These are phyloP conservation scores for Chlamydomonas eustigma DNA, from an alignment of 139 green algal species.

Conservation along the genomic window DNA sequence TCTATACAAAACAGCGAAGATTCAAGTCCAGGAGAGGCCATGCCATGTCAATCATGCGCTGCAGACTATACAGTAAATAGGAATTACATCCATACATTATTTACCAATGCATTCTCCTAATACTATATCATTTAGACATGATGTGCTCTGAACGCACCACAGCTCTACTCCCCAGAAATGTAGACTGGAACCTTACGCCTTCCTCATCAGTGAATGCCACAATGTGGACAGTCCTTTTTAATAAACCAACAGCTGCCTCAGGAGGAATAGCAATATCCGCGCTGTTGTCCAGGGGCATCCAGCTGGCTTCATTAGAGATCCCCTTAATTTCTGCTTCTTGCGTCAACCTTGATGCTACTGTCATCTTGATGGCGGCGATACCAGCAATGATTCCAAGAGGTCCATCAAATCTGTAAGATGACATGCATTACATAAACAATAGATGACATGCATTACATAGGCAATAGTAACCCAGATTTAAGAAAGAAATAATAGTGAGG, in stretches of 20 bases:
- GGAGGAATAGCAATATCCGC: slow-evolving; percentile 3
- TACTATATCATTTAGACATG: too few species aligned
- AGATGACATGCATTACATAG: too few species aligned
- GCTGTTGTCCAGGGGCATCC: not conserved
- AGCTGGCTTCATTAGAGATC: not conserved
- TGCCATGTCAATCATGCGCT: too few species aligned
- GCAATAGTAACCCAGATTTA: too few species aligned
- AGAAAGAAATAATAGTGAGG: not conserved
- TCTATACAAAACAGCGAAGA: too few species aligned
- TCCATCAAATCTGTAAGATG: slow-evolving; percentile 69
- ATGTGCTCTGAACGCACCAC: slow-evolving; percentile 31
- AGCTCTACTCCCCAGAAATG: slow-evolving; percentile 82
- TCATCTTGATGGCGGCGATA: slow-evolving; percentile 74
- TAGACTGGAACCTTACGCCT: slow-evolving; percentile 86
- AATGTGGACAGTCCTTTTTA: slow-evolving; percentile 37
- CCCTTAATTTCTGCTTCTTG: not conserved
- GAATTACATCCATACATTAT: too few species aligned
- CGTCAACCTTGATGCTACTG: not conserved
- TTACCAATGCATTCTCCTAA: too few species aligned
- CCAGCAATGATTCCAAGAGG: slow-evolving; percentile 76
- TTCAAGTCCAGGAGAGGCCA: too few species aligned
- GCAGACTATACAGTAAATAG: too few species aligned
- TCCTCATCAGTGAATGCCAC: slow-evolving; percentile 91
- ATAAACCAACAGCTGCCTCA: not conserved
- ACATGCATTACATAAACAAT: too few species aligned